Evolutionary conservation across 2,329 filamentous ascomycete species (phyloP).

Genomic region (Colletotrichum agaves): DNA sequence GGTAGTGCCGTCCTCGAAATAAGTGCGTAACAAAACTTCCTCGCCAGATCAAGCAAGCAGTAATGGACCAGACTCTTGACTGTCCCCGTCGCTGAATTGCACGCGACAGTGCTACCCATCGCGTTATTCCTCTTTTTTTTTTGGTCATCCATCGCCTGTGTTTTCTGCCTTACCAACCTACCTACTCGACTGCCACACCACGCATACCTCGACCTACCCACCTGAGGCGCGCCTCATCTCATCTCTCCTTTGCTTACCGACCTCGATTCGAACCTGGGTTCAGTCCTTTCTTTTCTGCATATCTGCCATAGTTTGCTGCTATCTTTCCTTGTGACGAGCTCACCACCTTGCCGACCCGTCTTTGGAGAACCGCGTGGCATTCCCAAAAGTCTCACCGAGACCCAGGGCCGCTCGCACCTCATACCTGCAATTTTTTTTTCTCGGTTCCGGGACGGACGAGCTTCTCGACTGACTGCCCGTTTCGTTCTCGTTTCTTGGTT

Average conservation of each 20-base stretch:
- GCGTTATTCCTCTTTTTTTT: conserved; percentile 5
- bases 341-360: background rate
- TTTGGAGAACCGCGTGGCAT: conserved; percentile 1
- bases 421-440: background rate
- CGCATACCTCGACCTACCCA: background rate
- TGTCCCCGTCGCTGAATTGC: conserved; percentile 3
- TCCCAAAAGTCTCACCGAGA: conserved; percentile 5
- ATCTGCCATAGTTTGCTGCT: background rate
- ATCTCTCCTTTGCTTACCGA: conserved; percentile 15
- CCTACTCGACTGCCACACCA: conserved; percentile 3
- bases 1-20: no score
- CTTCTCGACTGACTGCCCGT: background rate
- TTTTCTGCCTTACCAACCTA: background rate
- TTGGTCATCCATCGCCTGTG: background rate
- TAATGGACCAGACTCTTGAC: conserved; percentile 9
- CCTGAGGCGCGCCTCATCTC: conserved; percentile 4
- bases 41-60: conserved; percentile 8
- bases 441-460: background rate
- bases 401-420: background rate
- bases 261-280: background rate
- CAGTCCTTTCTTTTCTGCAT: background rate
- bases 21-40: background rate
- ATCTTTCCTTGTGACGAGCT: background rate
- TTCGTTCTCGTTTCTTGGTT: background rate
- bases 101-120: background rate